These are phyloP conservation scores for Streptanthus diversifolius DNA, from an alignment of 345 rosid species.

Conservation along the genomic window DNA sequence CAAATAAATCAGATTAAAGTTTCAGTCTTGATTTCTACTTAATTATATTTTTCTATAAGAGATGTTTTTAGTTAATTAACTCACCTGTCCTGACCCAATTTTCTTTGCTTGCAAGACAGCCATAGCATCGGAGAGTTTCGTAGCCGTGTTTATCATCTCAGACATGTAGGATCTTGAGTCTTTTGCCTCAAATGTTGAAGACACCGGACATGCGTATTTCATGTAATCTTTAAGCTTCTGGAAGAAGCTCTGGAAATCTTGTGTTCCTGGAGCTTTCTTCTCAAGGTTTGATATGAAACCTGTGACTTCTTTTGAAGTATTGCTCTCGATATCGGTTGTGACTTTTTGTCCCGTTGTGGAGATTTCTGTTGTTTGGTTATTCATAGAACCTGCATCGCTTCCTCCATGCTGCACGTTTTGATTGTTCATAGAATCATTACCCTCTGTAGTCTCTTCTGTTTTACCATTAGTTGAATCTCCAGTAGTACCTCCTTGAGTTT, in stretches of 20 bases:
- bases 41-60: neutral
- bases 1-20: neutral
- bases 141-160: conserved; percentile 26
- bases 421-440: neutral
- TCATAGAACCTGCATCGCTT: neutral
- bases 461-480: conserved; percentile 2
- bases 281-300: conserved; percentile 32
- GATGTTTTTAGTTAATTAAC: neutral
- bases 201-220: neutral
- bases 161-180: conserved; percentile 32
- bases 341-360: neutral
- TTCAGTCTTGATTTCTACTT: neutral
- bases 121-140: conserved; percentile 29
- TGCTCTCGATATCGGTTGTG: conserved; percentile 11
- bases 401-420: neutral
- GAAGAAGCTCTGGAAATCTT: conserved; percentile 30
- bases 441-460: conserved; percentile 1
- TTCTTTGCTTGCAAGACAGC: conserved; percentile 35
- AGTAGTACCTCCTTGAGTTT: neutral
- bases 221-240: conserved; percentile 30
- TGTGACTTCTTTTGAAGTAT: conserved; percentile 22
- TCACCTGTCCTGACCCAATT: conserved; percentile 29
- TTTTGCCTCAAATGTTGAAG: conserved; percentile 27
- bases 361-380: conserved; percentile 2
- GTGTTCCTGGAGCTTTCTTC: conserved; percentile 24